Evolutionary conservation across 257 asterid species (phyloP).

Genomic region (Fraxinus cuspidata): DNA sequence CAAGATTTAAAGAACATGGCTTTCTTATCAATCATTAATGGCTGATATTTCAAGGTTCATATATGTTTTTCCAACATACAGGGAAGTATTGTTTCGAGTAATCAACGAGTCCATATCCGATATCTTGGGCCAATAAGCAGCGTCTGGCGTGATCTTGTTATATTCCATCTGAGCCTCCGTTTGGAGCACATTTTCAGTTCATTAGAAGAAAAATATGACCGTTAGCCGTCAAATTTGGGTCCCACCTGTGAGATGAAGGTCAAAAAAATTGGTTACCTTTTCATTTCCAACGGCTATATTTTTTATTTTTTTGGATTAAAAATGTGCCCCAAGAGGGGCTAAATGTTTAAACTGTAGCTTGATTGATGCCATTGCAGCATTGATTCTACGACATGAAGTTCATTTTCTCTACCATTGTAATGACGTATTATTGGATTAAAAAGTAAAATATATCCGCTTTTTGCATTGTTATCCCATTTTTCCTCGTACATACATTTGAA

Average conservation of each 20-base stretch:
- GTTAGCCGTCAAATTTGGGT: too few relatives aligned
- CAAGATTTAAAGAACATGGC: too few relatives aligned
- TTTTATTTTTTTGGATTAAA: too few relatives aligned
- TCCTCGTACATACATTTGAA: too few relatives aligned
- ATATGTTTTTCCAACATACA: slow-evolving; percentile 15
- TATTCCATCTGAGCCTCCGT: not conserved
- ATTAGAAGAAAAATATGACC: too few relatives aligned
- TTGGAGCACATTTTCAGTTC: too few relatives aligned
- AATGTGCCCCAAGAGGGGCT: too few relatives aligned
- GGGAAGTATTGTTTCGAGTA: slow-evolving; percentile 61
- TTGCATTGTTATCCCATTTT: too few relatives aligned
- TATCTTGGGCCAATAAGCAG: slow-evolving; percentile 54
- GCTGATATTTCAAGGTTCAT: not conserved
- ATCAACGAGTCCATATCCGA: slow-evolving; percentile 60
- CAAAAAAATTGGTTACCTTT: too few relatives aligned
- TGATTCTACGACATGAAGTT: too few relatives aligned
- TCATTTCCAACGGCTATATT: too few relatives aligned
- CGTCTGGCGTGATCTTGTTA: not conserved
- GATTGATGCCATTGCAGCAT: not conserved
- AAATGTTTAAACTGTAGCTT: not conserved
- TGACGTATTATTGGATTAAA: not conserved
- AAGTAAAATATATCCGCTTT: not conserved
- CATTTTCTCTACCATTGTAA: not conserved
- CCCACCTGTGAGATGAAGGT: too few relatives aligned
- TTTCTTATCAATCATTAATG: not conserved